Evolutionary conservation across 163 green algal genomes (phyloP).

Genomic region (Chloromonas sp.): DNA sequence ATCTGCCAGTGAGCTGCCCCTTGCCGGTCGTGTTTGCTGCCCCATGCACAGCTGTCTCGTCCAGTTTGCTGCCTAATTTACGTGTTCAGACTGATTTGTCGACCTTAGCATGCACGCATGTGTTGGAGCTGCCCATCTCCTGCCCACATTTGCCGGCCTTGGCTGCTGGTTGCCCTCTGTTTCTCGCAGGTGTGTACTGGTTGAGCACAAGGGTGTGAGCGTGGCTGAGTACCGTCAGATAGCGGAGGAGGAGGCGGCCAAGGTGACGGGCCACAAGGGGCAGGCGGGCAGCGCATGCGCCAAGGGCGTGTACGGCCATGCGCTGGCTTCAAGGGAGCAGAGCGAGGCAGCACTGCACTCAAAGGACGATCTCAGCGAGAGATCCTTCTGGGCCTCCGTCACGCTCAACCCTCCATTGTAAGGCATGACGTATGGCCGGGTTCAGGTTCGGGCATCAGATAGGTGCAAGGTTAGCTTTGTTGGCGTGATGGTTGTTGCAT

Average conservation of each 20-base stretch:
- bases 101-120: too few relatives aligned
- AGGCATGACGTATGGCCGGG: neutral
- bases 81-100: too few relatives aligned
- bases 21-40: too few relatives aligned
- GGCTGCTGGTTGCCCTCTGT: neutral
- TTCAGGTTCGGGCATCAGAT: too few relatives aligned
- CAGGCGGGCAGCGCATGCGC: constrained; percentile 7
- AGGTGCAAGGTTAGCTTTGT: too few relatives aligned
- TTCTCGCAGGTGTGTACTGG: constrained; percentile 59
- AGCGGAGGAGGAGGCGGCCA: constrained; percentile 24
- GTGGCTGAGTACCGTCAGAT: constrained; percentile 35
- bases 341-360: neutral
- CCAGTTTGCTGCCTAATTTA: too few relatives aligned
- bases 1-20: too few relatives aligned
- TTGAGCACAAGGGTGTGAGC: constrained; percentile 70
- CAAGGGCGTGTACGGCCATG: neutral
- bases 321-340: neutral
- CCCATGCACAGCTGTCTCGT: too few relatives aligned
- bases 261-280: constrained; percentile 6
- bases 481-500: too few relatives aligned
- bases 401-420: constrained; percentile 69
- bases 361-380: constrained; percentile 61
- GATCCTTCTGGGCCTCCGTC: constrained; percentile 79
- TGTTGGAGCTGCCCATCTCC: neutral
- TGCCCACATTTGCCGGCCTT: neutral